phyloP scores from a whole-genome alignment of 2,329 filamentous ascomycete genomes.

The Xylaria sp. region DNA sequence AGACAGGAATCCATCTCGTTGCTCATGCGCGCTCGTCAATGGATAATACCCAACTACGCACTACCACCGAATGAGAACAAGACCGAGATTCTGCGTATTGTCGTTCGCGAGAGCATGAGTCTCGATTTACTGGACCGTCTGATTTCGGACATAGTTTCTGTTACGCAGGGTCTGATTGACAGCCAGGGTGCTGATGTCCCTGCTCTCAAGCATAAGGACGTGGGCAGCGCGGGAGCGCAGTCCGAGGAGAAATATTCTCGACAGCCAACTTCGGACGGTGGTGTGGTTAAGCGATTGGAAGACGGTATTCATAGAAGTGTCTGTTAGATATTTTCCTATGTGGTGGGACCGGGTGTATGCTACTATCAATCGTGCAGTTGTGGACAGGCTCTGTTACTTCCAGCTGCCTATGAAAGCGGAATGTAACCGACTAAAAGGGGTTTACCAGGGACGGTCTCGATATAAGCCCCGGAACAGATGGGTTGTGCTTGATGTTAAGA shows the following conservation, averaged over 20 bases:
- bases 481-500: too few species aligned
- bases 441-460: too few species aligned
- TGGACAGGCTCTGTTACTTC: too few species aligned
- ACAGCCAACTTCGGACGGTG: conserved; percentile 25
- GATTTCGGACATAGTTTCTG: conserved; percentile 68
- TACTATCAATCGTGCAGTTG: background rate
- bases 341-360: background rate
- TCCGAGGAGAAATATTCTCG: conserved; percentile 5
- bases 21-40: conserved; percentile 72
- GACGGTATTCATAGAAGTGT: conserved; percentile 50
- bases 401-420: background rate
- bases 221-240: conserved; percentile 12
- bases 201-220: conserved; percentile 52
- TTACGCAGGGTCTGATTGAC: conserved; percentile 70
- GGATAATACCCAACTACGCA: conserved; percentile 78
- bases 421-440: too few species aligned
- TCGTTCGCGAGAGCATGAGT: conserved; percentile 74
- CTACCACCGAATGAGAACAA: conserved; percentile 70
- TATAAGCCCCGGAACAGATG: too few species aligned
- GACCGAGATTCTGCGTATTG: conserved; percentile 74
- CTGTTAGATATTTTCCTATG: conserved; percentile 38
- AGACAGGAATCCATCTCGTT: conserved; percentile 73
- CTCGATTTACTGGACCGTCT: conserved; percentile 73
- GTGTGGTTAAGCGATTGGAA: conserved; percentile 39
- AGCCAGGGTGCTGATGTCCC: conserved; percentile 63